Conservation (phyloP, 2,329 filamentous ascomycete species). For the Trichoderma sp. region DNA sequence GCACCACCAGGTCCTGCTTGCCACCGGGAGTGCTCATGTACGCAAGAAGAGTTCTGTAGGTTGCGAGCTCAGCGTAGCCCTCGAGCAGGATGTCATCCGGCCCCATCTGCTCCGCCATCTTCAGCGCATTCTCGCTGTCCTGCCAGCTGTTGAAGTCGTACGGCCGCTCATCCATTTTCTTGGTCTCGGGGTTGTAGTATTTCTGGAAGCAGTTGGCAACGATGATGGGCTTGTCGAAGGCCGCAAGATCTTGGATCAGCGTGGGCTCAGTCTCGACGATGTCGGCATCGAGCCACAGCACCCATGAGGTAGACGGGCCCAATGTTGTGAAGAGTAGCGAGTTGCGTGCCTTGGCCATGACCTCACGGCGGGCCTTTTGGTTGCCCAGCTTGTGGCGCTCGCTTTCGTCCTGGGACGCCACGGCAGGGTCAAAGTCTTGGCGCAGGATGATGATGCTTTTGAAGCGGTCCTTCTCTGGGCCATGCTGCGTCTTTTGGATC, state of each 20-base stretch:
- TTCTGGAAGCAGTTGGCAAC: constrained; percentile 95
- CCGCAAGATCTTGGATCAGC: constrained; percentile 88
- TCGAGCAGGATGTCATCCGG: constrained; percentile 91
- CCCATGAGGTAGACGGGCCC: constrained; percentile 89
- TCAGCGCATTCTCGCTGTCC: constrained; percentile 77
- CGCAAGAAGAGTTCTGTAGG: constrained; percentile 89
- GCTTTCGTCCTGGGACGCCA: constrained; percentile 77
- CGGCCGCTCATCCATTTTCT: constrained; percentile 71
- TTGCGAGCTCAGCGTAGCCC: constrained; percentile 90
- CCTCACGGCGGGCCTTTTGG: constrained; percentile 81
- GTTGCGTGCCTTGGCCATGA: constrained; percentile 93
- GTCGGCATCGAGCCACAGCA: constrained; percentile 93
- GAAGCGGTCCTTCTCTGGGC: constrained; percentile 79
- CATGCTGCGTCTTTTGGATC: constrained; percentile 78
- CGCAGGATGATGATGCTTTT: constrained; percentile 91
- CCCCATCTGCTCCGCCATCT: constrained; percentile 77
- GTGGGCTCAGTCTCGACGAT: constrained; percentile 83
- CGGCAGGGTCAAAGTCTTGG: constrained; percentile 87
- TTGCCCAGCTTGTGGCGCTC: constrained; percentile 91
- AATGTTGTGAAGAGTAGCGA: constrained; percentile 93
- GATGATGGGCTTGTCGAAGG: constrained; percentile 85
- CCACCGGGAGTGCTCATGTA: constrained; percentile 66
- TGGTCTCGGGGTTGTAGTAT: constrained; percentile 69
- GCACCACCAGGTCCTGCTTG: constrained; percentile 63
- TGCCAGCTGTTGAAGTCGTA: constrained; percentile 99